Conservation (phyloP, 352 stramenopile species). For the Phytophthora vignae region DNA sequence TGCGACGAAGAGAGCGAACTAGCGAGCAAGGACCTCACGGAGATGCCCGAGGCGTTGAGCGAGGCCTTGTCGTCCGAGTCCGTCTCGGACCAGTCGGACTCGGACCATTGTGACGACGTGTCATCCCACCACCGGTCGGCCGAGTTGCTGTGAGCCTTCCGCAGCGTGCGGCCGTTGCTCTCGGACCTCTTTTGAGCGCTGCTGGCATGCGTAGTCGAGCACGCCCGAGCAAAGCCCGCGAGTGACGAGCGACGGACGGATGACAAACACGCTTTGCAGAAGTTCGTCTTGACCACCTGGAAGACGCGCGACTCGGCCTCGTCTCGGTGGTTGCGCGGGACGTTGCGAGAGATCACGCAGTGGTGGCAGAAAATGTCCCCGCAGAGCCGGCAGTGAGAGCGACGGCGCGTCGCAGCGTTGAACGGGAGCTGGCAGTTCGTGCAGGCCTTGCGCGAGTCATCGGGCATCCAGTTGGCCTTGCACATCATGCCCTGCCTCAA, state of each 20-base stretch:
- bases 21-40: conserved; percentile 20
- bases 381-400: conserved; percentile 80
- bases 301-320: conserved; percentile 50
- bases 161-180: conserved; percentile 8
- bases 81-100: conserved; percentile 55
- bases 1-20: conserved; percentile 46
- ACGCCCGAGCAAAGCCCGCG: neutral
- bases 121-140: conserved; percentile 38
- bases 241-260: conserved; percentile 38
- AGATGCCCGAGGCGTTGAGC: conserved; percentile 38
- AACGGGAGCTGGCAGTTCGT: conserved; percentile 70
- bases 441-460: conserved; percentile 58
- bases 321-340: conserved; percentile 33
- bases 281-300: conserved; percentile 64
- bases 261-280: conserved; percentile 66
- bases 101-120: conserved; percentile 29
- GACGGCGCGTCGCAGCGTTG: conserved; percentile 57
- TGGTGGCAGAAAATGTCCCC: conserved; percentile 82
- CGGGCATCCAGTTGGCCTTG: conserved; percentile 67
- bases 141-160: conserved; percentile 21
- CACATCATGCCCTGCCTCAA: conserved; percentile 56
- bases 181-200: conserved; percentile 11
- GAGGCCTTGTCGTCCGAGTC: conserved; percentile 53
- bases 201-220: conserved; percentile 15
- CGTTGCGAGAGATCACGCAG: conserved; percentile 66